These are phyloP conservation scores for Xylariaceae sp. DNA, from an alignment of 2,329 filamentous ascomycete species.

Conservation along the genomic window DNA sequence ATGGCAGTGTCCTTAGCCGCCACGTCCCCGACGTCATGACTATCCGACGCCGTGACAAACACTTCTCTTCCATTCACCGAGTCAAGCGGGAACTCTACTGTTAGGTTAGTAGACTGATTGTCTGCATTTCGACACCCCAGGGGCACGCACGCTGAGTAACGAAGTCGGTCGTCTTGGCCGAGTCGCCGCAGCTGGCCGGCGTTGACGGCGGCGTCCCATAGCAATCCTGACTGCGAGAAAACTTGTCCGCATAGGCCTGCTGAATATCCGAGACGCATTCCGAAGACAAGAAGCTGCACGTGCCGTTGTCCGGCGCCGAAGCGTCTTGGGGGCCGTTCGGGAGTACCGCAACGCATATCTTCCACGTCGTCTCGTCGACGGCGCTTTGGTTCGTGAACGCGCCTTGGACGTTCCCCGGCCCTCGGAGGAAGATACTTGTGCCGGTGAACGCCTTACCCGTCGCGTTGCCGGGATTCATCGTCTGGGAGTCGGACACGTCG, in stretches of 20 bases:
- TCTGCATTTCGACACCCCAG: background rate
- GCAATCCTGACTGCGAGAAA: conserved; percentile 30
- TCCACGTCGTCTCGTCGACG: conserved; percentile 33
- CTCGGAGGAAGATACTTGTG: conserved; percentile 33
- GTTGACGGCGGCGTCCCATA: conserved; percentile 30
- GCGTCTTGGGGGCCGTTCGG: conserved; percentile 26
- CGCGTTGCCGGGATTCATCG: conserved; percentile 24
- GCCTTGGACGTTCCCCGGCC: conserved; percentile 16
- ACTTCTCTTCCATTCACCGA: conserved; percentile 31
- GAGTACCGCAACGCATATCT: conserved; percentile 32
- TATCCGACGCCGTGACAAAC: conserved; percentile 31
- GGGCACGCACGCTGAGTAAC: conserved; percentile 27
- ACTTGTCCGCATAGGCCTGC: conserved; percentile 29
- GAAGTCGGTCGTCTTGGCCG: conserved; percentile 26
- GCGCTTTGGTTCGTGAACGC: conserved; percentile 19
- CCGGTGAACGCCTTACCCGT: conserved; percentile 30
- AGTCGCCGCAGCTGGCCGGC: conserved; percentile 30
- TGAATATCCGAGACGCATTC: conserved; percentile 34
- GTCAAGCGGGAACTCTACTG: conserved; percentile 28
- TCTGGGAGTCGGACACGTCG: conserved; percentile 30
- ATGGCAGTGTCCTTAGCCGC: conserved; percentile 18
- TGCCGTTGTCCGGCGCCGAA: conserved; percentile 17
- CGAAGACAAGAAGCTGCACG: conserved; percentile 22
- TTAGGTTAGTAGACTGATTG: conserved; percentile 1
- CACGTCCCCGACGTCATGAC: conserved; percentile 24